phyloP scores from a whole-genome alignment of 2,329 filamentous ascomycete species.

The Scytalidium sp. region DNA sequence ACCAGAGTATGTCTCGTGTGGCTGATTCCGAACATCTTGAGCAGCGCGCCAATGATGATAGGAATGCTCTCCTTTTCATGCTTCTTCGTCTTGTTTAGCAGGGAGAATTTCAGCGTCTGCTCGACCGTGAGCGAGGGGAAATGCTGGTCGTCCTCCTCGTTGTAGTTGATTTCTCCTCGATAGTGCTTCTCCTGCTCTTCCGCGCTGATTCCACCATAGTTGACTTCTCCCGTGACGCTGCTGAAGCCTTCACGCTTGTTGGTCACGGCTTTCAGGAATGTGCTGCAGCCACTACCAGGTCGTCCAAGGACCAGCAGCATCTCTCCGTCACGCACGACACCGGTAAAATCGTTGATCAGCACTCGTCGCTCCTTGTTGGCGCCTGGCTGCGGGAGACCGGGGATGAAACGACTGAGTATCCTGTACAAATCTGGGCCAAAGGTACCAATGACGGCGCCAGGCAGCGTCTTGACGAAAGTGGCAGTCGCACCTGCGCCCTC shows the following conservation, averaged over 20 bases:
- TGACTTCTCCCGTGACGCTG: constrained; percentile 64
- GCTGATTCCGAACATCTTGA: constrained; percentile 76
- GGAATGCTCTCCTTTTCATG: constrained; percentile 61
- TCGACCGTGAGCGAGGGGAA: constrained; percentile 73
- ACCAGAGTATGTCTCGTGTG: constrained; percentile 74
- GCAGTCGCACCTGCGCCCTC: constrained; percentile 66
- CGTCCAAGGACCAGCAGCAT: constrained; percentile 73
- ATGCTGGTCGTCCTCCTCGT: constrained; percentile 73
- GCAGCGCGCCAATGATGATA: constrained; percentile 64
- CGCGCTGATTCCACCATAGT: constrained; percentile 69
- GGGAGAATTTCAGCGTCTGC: constrained; percentile 73
- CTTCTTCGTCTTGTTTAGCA: constrained; percentile 73
- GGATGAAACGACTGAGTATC: constrained; percentile 40
- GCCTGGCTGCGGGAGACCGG: constrained; percentile 20
- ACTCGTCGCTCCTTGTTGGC: constrained; percentile 23
- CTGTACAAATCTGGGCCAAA: constrained; percentile 78
- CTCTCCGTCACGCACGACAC: constrained; percentile 64
- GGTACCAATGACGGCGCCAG: constrained; percentile 71
- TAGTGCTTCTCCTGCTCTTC: constrained; percentile 66
- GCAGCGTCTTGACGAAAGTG: constrained; percentile 68
- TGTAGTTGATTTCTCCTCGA: constrained; percentile 72
- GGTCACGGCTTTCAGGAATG: constrained; percentile 72
- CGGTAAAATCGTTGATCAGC: constrained; percentile 65
- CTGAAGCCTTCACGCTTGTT: constrained; percentile 67
- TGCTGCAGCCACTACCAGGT: constrained; percentile 72